Percentiles rank a stretch among this genome's conserved stretches.
phyloP scores from a whole-genome alignment of 306 rosid genomes.

The Cucurbita pepo region DNA sequence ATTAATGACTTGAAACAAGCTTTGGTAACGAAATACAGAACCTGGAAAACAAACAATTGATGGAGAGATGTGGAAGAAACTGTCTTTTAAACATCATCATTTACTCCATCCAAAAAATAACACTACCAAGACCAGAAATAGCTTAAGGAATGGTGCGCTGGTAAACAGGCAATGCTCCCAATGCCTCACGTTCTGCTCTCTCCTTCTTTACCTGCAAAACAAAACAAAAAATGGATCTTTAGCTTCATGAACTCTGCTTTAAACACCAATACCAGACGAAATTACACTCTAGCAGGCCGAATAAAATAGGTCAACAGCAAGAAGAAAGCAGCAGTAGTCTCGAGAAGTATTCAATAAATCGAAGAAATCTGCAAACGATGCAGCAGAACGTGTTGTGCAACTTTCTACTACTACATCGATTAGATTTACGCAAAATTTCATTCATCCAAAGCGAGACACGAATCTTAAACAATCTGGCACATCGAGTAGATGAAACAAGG shows the following conservation, averaged over 20 bases:
- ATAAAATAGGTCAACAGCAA: not conserved
- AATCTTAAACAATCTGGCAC: not conserved
- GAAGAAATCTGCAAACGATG: not conserved
- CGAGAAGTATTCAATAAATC: not conserved
- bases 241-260: not conserved
- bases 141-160: conserved; percentile 77
- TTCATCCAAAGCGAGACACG: too few species aligned
- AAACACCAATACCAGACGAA: not conserved
- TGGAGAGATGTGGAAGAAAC: conserved; percentile 12
- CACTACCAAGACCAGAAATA: conserved; percentile 10
- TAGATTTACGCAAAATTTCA: not conserved
- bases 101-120: conserved; percentile 19
- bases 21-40: not conserved
- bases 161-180: conserved; percentile 88
- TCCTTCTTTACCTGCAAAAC: conserved; percentile 77
- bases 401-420: not conserved
- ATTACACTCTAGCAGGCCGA: not conserved
- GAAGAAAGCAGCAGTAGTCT: too few species aligned
- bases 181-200: conserved; percentile 69
- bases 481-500: not conserved
- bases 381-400: not conserved
- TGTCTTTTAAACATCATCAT: not conserved
- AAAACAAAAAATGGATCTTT: not conserved
- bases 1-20: not conserved
- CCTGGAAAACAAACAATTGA: not conserved